Evolutionary conservation across 225 moss, liverwort and hornwort species (phyloP), one percentile per base, ranked within the genome.

Genomic region (Ulota crispa): DNA sequence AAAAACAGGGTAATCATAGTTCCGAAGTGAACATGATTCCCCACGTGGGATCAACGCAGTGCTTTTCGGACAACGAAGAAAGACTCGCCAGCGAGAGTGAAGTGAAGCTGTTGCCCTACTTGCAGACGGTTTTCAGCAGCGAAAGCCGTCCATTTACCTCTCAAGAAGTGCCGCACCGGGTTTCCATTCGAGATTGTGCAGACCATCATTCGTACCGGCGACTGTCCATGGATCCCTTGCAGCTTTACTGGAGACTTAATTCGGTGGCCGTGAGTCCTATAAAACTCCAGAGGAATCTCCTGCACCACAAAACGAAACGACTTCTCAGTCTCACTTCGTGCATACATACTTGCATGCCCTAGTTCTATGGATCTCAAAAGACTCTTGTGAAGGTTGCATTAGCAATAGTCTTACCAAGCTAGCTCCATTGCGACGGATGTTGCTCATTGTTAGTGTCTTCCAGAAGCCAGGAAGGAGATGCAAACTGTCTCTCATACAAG

Each of bases 191-290:
- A 59, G 59, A 32, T 45, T 12, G 0, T 4, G 56, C 43, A 54
- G 18, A 78, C 19, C 82, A 78, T 64, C 8, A 55, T 64, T 55
- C 18, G 28, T 28, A 18, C 82, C 18, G 71, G 72, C 2, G 83
- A 83, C 16, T 66, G 72, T 4, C 83, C 72, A 16, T 34, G 67
- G 1, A 86, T 83, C 1, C 86, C 83, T 60, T 86, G 83, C 11
- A 83, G 34, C 72, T 77, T 72, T 39, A 83, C 43, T 16, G 50
- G 20, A 3, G 76, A 20, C 52, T 7, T 76, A 53, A 83, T 60
- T 19, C 62, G 72, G 72, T 52, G 65, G 53, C 72, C 79, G 2
- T 83, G 14, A 8, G 36, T 50, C 32, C 27, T 54, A 67, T 43
- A 86, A 47, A 86, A 80, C 2, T 3, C 16, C 4, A 1, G 24